Evolutionary conservation across 192 early-diverging fungal genomes (phyloP), one percentile per base, ranked within the genome.

Genomic region (Borealophlyctis nickersoniae): DNA sequence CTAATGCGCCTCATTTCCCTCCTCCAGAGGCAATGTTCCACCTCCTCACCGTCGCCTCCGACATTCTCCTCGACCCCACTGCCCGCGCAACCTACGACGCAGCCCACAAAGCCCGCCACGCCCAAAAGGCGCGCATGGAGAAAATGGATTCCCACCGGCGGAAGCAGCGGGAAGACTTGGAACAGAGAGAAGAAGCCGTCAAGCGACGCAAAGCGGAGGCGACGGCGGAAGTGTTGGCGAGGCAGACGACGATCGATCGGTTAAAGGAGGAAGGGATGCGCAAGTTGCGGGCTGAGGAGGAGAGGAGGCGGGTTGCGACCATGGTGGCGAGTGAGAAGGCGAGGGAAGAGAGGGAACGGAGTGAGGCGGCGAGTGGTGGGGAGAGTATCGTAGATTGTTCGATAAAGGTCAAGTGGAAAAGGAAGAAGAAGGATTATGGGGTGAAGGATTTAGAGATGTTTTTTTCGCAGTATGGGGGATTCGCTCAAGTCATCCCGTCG

Each of bases 11-110:
- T n/a, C 39, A 27, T 29, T 61, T 60, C 51, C 30, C 36, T 48
- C 39, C 9, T 62, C 78, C 86, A 50, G 89, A 81, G 56, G 91
- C 90, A 13, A 81, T 79, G 76, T 98, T 94, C 77, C 91, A 95
- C 71, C 91, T 94, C 58, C 88, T 98, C 56, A 88, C 89, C 30
- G 87, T 94, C 66, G 93, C 95, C 5, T 93, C 88, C 63, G 92
- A 95, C 54, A 87, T 85, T 36, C 83, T 98, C 49, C 87, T 90
- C 3, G 94, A 98, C 71, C 58, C 84, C 49, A 70, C 90, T 14
- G 92, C 91, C 73, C 86, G 92, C 53, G 71, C 79, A 51, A 76
- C 86, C 51, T 98, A 98, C 74, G 95, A 98, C 48, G 49, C 59
- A 2, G 60, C 49, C 23, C 58, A 75, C 65, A 67, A 67, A 35